Evolutionary conservation across 495 filamentous ascomycete species (phyloP).

Genomic region (Stereocaulon alpinum): DNA sequence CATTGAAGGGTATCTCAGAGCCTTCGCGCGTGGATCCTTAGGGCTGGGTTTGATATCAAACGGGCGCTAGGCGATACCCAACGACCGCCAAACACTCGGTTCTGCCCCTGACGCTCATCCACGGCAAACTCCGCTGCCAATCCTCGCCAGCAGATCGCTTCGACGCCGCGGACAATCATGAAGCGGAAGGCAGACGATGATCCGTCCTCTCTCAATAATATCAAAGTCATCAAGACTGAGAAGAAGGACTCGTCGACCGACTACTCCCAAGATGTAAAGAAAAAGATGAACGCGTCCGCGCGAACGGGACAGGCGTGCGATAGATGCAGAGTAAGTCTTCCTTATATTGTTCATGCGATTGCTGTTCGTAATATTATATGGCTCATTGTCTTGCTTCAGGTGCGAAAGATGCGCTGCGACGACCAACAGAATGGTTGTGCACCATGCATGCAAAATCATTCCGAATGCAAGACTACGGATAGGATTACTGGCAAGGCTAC

Average conservation of each 20-base stretch:
- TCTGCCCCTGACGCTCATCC: neutral
- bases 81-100: no score
- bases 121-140: constrained; percentile 4
- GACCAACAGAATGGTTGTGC: constrained; percentile 60
- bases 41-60: no score
- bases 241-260: constrained; percentile 38
- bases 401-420: constrained; percentile 80
- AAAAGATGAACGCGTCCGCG: constrained; percentile 50
- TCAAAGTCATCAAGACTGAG: constrained; percentile 17
- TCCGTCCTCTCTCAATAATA: constrained; percentile 11
- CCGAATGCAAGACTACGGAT: constrained; percentile 73
- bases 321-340: constrained; percentile 63
- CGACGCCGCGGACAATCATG: constrained; percentile 3
- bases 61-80: no score
- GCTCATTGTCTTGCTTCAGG: constrained; percentile 33
- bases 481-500: constrained; percentile 74
- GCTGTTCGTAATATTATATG: neutral
- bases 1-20: no score
- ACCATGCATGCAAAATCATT: constrained; percentile 59
- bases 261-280: constrained; percentile 58
- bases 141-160: neutral
- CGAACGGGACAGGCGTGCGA: constrained; percentile 85
- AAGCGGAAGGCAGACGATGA: constrained; percentile 15
- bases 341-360: neutral
- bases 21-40: no score